Evolutionary conservation across 768 basidiomycete genomes (phyloP).

Genomic region (Fomitopsis pulvina): DNA sequence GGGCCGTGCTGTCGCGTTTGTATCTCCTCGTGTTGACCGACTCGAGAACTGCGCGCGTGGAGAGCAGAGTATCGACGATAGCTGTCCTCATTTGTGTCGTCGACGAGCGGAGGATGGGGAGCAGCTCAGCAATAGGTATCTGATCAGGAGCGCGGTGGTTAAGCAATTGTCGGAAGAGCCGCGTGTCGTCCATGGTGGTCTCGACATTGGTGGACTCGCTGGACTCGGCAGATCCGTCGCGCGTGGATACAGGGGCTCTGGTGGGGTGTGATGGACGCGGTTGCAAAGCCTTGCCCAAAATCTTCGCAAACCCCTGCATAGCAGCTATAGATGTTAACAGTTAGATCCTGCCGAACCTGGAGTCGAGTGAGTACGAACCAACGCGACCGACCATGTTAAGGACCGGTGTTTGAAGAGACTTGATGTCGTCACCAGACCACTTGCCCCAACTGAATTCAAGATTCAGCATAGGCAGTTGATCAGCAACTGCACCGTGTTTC

Average conservation of each 20-base stretch:
- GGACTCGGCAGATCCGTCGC: not conserved
- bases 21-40: conserved; percentile 31
- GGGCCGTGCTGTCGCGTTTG: conserved; percentile 13
- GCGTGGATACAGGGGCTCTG: conserved; percentile 11
- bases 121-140: conserved; percentile 27
- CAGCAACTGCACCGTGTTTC: conserved; percentile 22
- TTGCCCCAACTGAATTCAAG: conserved; percentile 39
- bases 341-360: not conserved
- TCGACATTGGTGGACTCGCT: not conserved
- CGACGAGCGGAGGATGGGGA: conserved; percentile 28
- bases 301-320: conserved; percentile 26
- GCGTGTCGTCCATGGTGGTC: conserved; percentile 25
- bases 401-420: conserved; percentile 29
- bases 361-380: conserved; percentile 19
- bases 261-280: conserved; percentile 1
- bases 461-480: conserved; percentile 29
- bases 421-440: conserved; percentile 40
- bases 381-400: conserved; percentile 28
- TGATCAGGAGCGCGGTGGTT: not conserved
- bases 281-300: conserved; percentile 16
- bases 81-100: conserved; percentile 31
- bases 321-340: conserved; percentile 21
- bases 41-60: conserved; percentile 21
- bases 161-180: conserved; percentile 29
- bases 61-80: conserved; percentile 19